Conservation (phyloP, 768 basidiomycete species). For the Rhodotorula kratochvilovae region DNA sequence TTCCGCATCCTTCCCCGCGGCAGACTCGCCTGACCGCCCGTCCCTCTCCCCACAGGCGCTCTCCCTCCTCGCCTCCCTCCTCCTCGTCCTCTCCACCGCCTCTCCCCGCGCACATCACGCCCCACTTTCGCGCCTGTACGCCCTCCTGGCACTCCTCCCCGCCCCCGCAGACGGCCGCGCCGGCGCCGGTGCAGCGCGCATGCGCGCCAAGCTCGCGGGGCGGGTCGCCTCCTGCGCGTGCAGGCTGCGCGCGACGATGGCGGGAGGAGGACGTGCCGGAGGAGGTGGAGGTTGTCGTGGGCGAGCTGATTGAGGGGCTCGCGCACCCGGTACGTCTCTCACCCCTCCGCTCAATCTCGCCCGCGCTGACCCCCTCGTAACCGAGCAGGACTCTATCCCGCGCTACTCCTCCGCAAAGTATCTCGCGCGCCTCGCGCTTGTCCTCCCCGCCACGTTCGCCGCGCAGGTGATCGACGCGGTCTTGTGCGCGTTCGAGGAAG, state of each 20-base stretch:
- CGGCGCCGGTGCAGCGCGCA: conserved; percentile 56
- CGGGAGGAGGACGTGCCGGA: conserved; percentile 59
- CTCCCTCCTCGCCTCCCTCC: conserved; percentile 65
- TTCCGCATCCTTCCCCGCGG: background rate
- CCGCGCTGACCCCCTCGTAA: too few species aligned
- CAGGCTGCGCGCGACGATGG: conserved; percentile 48
- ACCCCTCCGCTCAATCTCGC: background rate
- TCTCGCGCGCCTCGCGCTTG: conserved; percentile 73
- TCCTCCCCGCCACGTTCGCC: conserved; percentile 69
- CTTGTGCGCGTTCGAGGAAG: conserved; percentile 71
- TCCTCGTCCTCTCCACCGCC: conserved; percentile 56
- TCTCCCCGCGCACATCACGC: conserved; percentile 34
- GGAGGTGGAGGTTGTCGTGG: conserved; percentile 68
- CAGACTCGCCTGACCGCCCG: background rate
- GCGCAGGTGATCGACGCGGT: conserved; percentile 77
- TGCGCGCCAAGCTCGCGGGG: conserved; percentile 63
- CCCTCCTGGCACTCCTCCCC: conserved; percentile 47
- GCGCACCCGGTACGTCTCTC: conserved; percentile 66
- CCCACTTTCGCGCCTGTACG: conserved; percentile 48
- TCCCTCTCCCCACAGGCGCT: conserved; percentile 56
- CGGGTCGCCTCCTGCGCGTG: conserved; percentile 61
- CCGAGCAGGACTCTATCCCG: conserved; percentile 76
- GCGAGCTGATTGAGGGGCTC: conserved; percentile 65
- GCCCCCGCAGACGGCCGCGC: background rate
- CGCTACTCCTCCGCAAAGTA: conserved; percentile 94